Percentiles rank a stretch among this genome's conserved stretches.
phyloP scores from a whole-genome alignment of 208 protist genomes.

The Leishmania major region DNA sequence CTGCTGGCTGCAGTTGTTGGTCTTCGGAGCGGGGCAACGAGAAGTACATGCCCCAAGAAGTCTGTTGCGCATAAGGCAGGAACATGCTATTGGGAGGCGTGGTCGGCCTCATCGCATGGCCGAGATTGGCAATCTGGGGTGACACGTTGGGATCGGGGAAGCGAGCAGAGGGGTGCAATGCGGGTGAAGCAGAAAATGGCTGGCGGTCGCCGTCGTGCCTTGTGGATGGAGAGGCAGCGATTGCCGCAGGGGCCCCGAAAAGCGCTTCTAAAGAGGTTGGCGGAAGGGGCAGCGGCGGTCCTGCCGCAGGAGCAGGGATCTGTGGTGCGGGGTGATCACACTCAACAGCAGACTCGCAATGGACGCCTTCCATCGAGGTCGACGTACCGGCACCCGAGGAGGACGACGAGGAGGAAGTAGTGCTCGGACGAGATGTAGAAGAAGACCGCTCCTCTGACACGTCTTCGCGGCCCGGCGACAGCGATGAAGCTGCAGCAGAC shows the following conservation, averaged over 20 bases:
- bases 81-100: not conserved
- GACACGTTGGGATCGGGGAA: not conserved
- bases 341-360: not conserved
- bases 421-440: not conserved
- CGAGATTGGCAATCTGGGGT: not conserved
- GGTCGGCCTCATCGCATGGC: not conserved
- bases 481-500: not conserved
- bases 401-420: not conserved
- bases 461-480: not conserved
- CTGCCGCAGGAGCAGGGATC: not conserved
- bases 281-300: not conserved
- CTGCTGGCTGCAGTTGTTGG: not conserved
- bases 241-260: not conserved
- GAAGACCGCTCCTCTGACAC: slow-evolving; percentile 1
- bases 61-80: not conserved
- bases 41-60: not conserved
- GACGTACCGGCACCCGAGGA: not conserved
- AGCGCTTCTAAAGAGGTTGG: slow-evolving; percentile 19
- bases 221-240: not conserved
- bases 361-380: not conserved
- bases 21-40: not conserved
- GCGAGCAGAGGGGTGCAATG: not conserved
- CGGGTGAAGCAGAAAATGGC: not conserved
- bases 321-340: not conserved
- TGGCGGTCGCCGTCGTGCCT: not conserved